Evolutionary conservation across 2,329 filamentous ascomycete species (phyloP).

Genomic region (Scedosporium apiospermum): DNA sequence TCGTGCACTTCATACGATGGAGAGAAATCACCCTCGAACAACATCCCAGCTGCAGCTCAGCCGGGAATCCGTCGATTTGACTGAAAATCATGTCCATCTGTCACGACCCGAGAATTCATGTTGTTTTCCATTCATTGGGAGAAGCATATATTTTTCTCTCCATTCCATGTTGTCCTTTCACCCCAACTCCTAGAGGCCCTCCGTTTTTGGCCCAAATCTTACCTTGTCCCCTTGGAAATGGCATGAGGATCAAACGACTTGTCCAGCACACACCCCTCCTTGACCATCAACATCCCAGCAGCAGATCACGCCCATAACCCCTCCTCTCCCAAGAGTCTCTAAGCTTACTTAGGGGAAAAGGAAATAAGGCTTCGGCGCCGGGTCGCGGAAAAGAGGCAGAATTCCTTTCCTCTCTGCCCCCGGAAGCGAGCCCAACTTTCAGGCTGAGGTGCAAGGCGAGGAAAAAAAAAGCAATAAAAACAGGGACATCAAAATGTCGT

Average conservation of each 20-base stretch:
- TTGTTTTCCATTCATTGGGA: not conserved
- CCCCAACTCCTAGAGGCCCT: not conserved
- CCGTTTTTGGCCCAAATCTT: not conserved
- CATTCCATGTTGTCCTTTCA: not conserved
- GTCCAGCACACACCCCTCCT: not conserved
- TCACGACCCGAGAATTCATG: not conserved
- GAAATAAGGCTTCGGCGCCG: no score
- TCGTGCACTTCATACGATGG: not conserved
- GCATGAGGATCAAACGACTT: slow-evolving; percentile 1
- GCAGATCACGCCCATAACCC: not conserved
- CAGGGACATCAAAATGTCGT: not conserved
- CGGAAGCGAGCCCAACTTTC: not conserved
- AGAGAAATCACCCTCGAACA: not conserved
- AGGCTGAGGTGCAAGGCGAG: not conserved
- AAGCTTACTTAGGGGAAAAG: no score
- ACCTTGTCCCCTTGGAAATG: not conserved
- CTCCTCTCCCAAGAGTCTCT: no score
- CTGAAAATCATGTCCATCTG: slow-evolving; percentile 3
- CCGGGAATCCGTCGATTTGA: slow-evolving; percentile 4
- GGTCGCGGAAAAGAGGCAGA: no score
- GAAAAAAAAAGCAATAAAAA: not conserved
- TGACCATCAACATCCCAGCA: not conserved
- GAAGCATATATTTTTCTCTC: not conserved
- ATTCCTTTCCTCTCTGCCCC: not conserved
- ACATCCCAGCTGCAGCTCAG: not conserved